A percentile compares a stretch with the other conserved stretches of the same genome.
Evolutionary conservation across 2,329 filamentous ascomycete species (phyloP).

Genomic region (Sarocladiaceae sp.): DNA sequence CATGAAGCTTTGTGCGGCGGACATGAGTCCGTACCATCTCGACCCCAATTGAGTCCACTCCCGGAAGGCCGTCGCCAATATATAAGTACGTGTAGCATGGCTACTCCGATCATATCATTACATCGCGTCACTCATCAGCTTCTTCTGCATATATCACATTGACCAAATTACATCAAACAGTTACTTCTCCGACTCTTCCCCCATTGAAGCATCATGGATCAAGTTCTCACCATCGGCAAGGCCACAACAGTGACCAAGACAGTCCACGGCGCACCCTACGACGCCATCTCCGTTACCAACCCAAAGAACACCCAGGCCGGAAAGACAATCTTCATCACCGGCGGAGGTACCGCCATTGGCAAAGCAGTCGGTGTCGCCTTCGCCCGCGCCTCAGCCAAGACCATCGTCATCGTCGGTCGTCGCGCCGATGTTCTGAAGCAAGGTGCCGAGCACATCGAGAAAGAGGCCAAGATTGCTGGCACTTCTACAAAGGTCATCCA

Average conservation of each 20-base stretch:
- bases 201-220: background rate
- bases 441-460: background rate
- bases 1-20: too few species aligned
- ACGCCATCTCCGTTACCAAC: conserved; percentile 29
- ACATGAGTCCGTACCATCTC: too few species aligned
- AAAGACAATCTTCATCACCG: conserved; percentile 61
- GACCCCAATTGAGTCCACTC: too few species aligned
- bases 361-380: conserved; percentile 59
- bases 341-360: conserved; percentile 62
- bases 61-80: too few species aligned
- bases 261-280: conserved; percentile 30
- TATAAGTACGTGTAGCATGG: too few species aligned
- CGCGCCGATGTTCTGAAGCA: conserved; percentile 16
- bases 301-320: conserved; percentile 36
- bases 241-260: conserved; percentile 18
- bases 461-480: background rate
- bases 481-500: background rate
- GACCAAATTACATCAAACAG: too few species aligned
- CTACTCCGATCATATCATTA: too few species aligned
- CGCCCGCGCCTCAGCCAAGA: conserved; percentile 30
- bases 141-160: too few species aligned
- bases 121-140: too few species aligned
- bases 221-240: background rate
- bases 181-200: background rate
- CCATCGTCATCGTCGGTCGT: conserved; percentile 32